A percentile compares a stretch with the other conserved stretches of the same genome.
phyloP scores from a whole-genome alignment of 148 eudicot genomes.

The Fagopyrum tataricum region DNA sequence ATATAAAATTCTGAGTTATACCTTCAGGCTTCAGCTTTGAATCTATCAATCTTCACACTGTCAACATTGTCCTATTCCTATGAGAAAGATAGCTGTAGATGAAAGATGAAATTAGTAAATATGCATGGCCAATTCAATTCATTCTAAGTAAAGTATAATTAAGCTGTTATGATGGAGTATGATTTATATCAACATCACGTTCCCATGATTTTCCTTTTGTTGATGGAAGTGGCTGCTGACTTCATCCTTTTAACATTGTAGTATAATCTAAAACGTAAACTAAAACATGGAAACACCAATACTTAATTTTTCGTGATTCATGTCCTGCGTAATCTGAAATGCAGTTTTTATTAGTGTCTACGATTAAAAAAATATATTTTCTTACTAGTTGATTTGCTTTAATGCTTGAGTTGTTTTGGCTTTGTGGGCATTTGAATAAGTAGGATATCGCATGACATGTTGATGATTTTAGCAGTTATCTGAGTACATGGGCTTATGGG shows the following conservation, averaged over 20 bases:
- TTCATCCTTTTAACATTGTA: neutral
- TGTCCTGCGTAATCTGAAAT: neutral
- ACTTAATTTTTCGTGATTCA: neutral
- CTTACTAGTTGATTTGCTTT: neutral
- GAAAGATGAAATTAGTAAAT: neutral
- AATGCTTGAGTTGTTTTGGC: neutral
- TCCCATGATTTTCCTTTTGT: neutral
- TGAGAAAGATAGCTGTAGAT: neutral
- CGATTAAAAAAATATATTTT: neutral
- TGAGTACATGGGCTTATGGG: neutral
- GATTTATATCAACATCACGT: neutral
- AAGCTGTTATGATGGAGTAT: neutral
- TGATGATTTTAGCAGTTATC: neutral
- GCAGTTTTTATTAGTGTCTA: neutral
- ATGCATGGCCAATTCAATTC: neutral
- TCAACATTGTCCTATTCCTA: neutral
- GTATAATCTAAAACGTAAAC: neutral
- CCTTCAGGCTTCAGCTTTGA: neutral
- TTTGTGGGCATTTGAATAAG: neutral
- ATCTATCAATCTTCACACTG: neutral
- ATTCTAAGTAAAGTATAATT: neutral
- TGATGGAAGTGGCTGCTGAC: neutral
- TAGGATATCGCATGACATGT: neutral
- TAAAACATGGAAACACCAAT: neutral
- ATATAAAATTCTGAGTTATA: neutral